phyloP scores from a whole-genome alignment of 345 rosid genomes.

The Stellera chamaejasme region DNA sequence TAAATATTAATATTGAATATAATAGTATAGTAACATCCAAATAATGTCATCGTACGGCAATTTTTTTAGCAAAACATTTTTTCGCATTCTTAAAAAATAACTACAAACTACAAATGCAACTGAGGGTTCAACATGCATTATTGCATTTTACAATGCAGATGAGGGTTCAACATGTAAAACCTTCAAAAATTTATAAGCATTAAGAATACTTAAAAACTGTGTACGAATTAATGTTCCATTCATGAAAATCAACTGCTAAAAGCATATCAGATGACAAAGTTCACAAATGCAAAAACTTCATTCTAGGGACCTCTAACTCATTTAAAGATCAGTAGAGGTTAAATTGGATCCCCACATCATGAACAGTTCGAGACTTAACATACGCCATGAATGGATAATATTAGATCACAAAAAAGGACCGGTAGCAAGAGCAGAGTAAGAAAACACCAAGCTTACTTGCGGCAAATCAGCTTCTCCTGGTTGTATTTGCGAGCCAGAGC shows the following conservation, averaged over 20 bases:
- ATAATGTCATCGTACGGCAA: no score
- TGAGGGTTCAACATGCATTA: no score
- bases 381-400: not conserved
- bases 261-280: slow-evolving; percentile 38
- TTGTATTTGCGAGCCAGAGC: slow-evolving; percentile 82
- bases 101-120: no score
- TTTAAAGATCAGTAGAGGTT: slow-evolving; percentile 29
- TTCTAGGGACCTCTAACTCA: slow-evolving; percentile 36
- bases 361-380: not conserved
- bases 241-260: slow-evolving; percentile 27
- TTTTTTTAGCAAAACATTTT: no score
- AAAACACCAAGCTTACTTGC: slow-evolving; percentile 46
- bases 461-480: slow-evolving; percentile 89
- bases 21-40: no score
- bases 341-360: slow-evolving; percentile 22
- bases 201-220: not conserved
- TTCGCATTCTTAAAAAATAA: no score
- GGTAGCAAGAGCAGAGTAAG: not conserved
- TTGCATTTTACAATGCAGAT: slow-evolving; percentile 15
- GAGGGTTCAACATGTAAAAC: slow-evolving; percentile 38
- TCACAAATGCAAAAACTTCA: slow-evolving; percentile 19
- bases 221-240: slow-evolving; percentile 10
- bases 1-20: no score
- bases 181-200: not conserved
- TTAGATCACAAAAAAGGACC: not conserved